A percentile compares a stretch with the other conserved stretches of the same genome.
Conservation (phyloP, 2,329 filamentous ascomycete species). For the Paraphaeosphaeria sporulosa region DNA sequence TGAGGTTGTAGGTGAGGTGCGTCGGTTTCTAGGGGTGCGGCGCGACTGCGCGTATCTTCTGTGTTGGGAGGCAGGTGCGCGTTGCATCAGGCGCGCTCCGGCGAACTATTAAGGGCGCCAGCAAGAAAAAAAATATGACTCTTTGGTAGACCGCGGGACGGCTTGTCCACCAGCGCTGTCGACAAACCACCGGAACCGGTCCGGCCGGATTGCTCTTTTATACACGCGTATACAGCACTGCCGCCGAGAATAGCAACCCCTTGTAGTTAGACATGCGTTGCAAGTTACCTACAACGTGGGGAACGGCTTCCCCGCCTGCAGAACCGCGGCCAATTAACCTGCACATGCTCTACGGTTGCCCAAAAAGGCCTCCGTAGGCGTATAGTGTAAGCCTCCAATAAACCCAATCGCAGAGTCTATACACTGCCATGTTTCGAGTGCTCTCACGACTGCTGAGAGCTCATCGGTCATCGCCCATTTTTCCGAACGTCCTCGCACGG, state of each 20-base stretch:
- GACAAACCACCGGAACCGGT: constrained; percentile 6
- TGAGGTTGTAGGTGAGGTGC: not conserved
- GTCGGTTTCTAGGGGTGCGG: not conserved
- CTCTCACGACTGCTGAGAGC: not conserved
- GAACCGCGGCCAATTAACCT: constrained; percentile 25
- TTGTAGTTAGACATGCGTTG: constrained; percentile 12
- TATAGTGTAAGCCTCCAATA: not conserved
- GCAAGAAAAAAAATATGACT: not conserved
- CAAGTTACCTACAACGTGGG: constrained; percentile 20
- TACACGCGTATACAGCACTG: constrained; percentile 5
- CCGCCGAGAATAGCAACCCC: constrained; percentile 1
- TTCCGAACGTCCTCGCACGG: not conserved
- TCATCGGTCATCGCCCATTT: not conserved
- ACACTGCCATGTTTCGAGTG: constrained; percentile 1
- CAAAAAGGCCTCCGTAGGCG: not conserved
- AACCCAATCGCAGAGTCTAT: not conserved
- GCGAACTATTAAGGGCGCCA: not conserved
- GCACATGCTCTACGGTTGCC: constrained; percentile 21
- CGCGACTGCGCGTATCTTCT: not conserved
- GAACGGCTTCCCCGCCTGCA: constrained; percentile 10
- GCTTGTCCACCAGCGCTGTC: constrained; percentile 1
- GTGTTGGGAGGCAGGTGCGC: not conserved
- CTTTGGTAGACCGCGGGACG: not conserved
- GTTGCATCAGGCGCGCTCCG: not conserved
- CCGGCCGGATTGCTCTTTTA: constrained; percentile 6